These are phyloP conservation scores for Penicillium canescens DNA, from an alignment of 495 filamentous ascomycete genomes.

Conservation along the genomic window DNA sequence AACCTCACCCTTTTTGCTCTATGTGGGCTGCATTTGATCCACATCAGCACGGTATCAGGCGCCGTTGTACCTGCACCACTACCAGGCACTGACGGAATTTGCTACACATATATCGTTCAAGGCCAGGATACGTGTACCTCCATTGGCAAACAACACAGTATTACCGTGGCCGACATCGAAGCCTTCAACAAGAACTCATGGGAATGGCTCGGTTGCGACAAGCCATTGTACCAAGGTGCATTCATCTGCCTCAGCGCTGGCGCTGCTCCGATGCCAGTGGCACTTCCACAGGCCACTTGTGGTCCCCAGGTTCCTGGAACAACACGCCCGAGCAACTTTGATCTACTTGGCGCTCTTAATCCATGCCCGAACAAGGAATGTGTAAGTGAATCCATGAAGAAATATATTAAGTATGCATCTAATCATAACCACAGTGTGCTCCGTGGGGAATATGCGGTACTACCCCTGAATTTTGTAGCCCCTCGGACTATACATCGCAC, in stretches of 20 bases:
- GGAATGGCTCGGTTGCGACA: background rate
- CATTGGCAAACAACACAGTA: background rate
- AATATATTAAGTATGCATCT: background rate
- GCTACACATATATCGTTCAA: background rate
- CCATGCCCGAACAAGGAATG: background rate
- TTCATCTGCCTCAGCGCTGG: slow-evolving; percentile 3
- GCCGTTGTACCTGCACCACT: background rate
- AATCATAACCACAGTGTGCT: background rate
- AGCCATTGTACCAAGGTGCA: background rate
- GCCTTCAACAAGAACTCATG: background rate
- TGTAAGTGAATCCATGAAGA: background rate
- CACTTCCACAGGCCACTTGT: slow-evolving; percentile 1
- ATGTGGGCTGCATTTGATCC: too few relatives aligned
- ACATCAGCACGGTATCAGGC: too few relatives aligned
- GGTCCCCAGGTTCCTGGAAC: slow-evolving; percentile 5
- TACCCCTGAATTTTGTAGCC: background rate
- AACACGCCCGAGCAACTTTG: background rate
- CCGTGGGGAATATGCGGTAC: background rate
- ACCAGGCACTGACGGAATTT: background rate
- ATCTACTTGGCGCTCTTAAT: background rate
- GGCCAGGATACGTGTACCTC: background rate
- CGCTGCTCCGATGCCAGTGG: slow-evolving; percentile 1
- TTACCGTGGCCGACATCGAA: background rate
- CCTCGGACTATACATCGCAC: background rate
- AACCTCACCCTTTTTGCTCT: too few relatives aligned